phyloP scores from a whole-genome alignment of 2,329 filamentous ascomycete species.

The Botrytis aclada region DNA sequence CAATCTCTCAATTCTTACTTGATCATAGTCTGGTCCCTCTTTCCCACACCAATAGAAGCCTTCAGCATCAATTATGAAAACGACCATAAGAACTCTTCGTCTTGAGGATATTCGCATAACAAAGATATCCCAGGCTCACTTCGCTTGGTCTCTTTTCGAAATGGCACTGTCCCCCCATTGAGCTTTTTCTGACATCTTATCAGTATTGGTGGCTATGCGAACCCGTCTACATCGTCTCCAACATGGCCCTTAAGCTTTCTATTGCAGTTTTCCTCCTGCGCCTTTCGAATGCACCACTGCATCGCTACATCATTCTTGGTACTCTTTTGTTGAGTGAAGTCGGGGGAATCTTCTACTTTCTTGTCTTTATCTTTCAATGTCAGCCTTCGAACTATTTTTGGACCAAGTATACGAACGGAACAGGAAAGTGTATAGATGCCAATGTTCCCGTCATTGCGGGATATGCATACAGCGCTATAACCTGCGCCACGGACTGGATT shows the following conservation, averaged over 20 bases:
- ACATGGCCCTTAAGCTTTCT: slow-evolving; percentile 41
- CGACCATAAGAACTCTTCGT: neutral
- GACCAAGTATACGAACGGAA: slow-evolving; percentile 37
- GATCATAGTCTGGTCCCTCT: neutral
- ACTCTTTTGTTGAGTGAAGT: slow-evolving; percentile 37
- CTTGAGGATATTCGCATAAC: neutral
- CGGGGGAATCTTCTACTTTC: slow-evolving; percentile 40
- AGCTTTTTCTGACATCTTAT: neutral
- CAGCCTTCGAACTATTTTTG: slow-evolving; percentile 42
- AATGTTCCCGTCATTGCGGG: slow-evolving; percentile 37
- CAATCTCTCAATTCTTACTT: neutral
- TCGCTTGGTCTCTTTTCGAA: neutral
- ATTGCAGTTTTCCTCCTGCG: slow-evolving; percentile 43
- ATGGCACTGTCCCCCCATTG: neutral
- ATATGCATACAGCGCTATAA: slow-evolving; percentile 43
- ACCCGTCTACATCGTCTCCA: slow-evolving; percentile 41
- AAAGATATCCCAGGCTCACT: neutral
- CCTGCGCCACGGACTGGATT: slow-evolving; percentile 43
- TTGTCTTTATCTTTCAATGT: slow-evolving; percentile 43
- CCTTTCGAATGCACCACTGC: slow-evolving; percentile 36
- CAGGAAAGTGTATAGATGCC: slow-evolving; percentile 39
- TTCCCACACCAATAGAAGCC: neutral
- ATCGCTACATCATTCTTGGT: slow-evolving; percentile 39
- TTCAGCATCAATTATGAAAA: neutral
- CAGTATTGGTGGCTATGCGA: slow-evolving; percentile 42